A percentile compares a stretch with the other conserved stretches of the same genome.
Evolutionary conservation across 805 yeast species (phyloP).

Genomic region (Maudiozyma pseudohumilis): DNA sequence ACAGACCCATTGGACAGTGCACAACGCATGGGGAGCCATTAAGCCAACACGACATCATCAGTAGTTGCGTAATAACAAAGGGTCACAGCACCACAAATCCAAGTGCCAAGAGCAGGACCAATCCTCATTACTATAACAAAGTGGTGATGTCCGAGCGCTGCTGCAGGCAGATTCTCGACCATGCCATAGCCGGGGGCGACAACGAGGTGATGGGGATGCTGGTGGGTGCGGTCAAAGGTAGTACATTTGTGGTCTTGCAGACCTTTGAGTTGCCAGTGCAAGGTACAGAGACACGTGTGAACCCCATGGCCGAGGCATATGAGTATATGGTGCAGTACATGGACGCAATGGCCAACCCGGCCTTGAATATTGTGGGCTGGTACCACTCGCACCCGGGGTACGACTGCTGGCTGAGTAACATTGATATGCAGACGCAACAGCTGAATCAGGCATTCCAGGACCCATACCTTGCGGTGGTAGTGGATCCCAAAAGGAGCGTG

Average conservation of each 20-base stretch:
- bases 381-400: constrained; percentile 98
- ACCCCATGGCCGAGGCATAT: constrained; percentile 88
- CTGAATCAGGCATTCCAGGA: constrained; percentile 84
- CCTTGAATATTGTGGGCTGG: constrained; percentile 78
- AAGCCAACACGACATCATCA: too few species aligned
- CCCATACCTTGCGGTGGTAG: constrained; percentile 80
- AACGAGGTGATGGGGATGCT: constrained; percentile 95
- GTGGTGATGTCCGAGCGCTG: constrained; percentile 56
- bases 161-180: constrained; percentile 62
- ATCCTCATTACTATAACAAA: constrained; percentile 10
- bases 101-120: neutral
- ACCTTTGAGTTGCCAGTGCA: constrained; percentile 84
- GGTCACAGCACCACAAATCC: too few species aligned
- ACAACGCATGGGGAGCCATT: too few species aligned
- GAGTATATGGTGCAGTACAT: constrained; percentile 88
- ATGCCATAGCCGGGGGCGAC: constrained; percentile 74
- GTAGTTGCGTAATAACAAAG: too few species aligned
- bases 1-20: too few species aligned
- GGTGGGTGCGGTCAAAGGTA: constrained; percentile 58
- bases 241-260: constrained; percentile 61
- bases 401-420: constrained; percentile 92
- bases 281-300: constrained; percentile 93
- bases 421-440: constrained; percentile 82
- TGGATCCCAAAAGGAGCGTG: constrained; percentile 68
- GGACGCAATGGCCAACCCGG: constrained; percentile 33